These are phyloP conservation scores for Morella rubra DNA, from an alignment of 306 rosid species.

Conservation along the genomic window DNA sequence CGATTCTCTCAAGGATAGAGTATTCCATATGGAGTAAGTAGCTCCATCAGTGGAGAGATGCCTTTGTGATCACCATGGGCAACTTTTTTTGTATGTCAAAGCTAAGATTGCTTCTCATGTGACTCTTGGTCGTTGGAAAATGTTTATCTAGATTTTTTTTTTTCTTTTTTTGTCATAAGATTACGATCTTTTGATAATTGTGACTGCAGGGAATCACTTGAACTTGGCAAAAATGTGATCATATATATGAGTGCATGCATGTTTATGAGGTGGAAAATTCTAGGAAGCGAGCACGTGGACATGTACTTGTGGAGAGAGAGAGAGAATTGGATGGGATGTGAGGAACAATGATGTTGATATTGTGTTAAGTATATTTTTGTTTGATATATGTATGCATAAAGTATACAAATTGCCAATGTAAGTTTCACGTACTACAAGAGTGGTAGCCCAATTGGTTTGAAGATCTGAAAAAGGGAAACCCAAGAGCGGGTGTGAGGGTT, in stretches of 20 bases:
- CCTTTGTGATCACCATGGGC: constrained; percentile 1
- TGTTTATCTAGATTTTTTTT: neutral
- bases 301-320: neutral
- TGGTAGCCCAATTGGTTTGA: too few species aligned
- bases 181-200: constrained; percentile 8
- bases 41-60: constrained; percentile 22
- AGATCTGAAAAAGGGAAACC: too few species aligned
- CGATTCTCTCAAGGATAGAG: constrained; percentile 26
- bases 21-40: constrained; percentile 10
- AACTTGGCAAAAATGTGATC: neutral
- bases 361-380: too few species aligned
- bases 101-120: neutral
- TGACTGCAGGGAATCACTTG: neutral
- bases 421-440: too few species aligned
- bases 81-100: neutral
- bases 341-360: too few species aligned
- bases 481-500: too few species aligned
- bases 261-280: neutral
- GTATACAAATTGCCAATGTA: too few species aligned
- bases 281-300: neutral
- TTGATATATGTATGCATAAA: too few species aligned
- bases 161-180: neutral
- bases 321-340: neutral
- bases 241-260: neutral
- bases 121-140: neutral